phyloP scores from a whole-genome alignment of 768 basidiomycete species.

The Mycena latifolia region DNA sequence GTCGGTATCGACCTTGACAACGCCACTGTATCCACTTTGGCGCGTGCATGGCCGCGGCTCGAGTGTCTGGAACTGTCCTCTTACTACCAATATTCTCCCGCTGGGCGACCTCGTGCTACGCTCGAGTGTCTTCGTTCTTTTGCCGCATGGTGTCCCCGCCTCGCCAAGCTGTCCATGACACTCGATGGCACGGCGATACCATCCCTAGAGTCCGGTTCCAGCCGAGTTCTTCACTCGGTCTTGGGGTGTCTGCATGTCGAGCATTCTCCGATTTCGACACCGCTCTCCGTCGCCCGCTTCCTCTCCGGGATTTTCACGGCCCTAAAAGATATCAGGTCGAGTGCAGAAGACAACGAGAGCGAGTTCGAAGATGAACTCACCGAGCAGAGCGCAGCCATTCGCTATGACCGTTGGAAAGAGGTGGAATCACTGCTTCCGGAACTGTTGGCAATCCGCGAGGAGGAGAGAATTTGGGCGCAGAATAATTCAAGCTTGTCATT shows the following conservation, averaged over 20 bases:
- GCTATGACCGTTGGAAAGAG: constrained; percentile 11
- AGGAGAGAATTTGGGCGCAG: constrained; percentile 11
- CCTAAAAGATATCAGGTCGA: constrained; percentile 6
- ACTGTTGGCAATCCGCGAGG: constrained; percentile 6
- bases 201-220: background rate
- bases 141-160: constrained; percentile 4
- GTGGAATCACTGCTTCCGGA: constrained; percentile 12
- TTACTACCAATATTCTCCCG: background rate
- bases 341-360: background rate
- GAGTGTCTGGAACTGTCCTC: background rate
- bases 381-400: background rate
- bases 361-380: background rate
- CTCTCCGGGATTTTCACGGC: constrained; percentile 6
- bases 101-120: constrained; percentile 2
- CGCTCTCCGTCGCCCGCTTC: constrained; percentile 5
- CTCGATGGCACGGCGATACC: constrained; percentile 7
- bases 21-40: constrained; percentile 10
- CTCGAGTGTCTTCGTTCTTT: constrained; percentile 13
- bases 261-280: constrained; percentile 10
- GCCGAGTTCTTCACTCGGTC: background rate
- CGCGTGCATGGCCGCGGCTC: constrained; percentile 10
- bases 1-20: constrained; percentile 11
- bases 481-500: constrained; percentile 5
- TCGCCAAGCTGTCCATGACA: constrained; percentile 4
- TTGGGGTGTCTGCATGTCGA: constrained; percentile 2